Evolutionary conservation across 2,329 filamentous ascomycete genomes (phyloP).

Genomic region (Botrytis medusae): DNA sequence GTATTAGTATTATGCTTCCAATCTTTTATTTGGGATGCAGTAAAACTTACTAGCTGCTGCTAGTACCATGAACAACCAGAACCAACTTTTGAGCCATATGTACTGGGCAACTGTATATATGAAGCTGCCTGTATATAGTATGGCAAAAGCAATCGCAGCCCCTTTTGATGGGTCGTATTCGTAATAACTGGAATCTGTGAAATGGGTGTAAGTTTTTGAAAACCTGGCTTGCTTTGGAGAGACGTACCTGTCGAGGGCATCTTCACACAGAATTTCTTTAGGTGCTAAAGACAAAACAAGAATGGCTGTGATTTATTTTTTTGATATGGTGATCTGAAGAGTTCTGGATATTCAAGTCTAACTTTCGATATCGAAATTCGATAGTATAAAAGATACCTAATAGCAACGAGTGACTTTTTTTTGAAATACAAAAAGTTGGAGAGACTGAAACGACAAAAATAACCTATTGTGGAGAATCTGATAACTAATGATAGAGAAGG

Average conservation of each 20-base stretch:
- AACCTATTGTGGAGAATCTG: no score
- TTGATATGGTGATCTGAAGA: background rate
- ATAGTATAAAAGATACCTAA: background rate
- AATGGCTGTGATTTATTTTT: background rate
- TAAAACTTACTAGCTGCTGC: constrained; percentile 20
- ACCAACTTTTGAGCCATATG: constrained; percentile 22
- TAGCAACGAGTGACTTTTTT: background rate
- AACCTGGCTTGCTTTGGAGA: background rate
- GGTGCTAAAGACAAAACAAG: background rate
- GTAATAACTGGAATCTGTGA: constrained; percentile 13
- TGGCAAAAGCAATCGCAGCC: constrained; percentile 21
- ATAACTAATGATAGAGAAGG: background rate
- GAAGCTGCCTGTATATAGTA: constrained; percentile 17
- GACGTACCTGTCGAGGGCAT: background rate
- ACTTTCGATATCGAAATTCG: background rate
- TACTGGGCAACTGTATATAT: constrained; percentile 16
- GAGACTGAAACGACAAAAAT: background rate
- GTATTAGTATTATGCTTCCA: background rate
- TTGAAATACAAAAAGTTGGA: background rate
- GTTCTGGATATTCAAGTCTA: background rate
- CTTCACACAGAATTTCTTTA: background rate
- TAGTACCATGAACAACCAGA: constrained; percentile 25
- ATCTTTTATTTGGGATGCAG: background rate
- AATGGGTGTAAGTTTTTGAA: background rate
- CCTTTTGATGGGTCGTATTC: constrained; percentile 20